Percentiles rank a stretch among this genome's conserved stretches.
These are phyloP conservation scores for Globisporangium recalcitrans DNA, from an alignment of 352 stramenopile species.

Conservation along the genomic window DNA sequence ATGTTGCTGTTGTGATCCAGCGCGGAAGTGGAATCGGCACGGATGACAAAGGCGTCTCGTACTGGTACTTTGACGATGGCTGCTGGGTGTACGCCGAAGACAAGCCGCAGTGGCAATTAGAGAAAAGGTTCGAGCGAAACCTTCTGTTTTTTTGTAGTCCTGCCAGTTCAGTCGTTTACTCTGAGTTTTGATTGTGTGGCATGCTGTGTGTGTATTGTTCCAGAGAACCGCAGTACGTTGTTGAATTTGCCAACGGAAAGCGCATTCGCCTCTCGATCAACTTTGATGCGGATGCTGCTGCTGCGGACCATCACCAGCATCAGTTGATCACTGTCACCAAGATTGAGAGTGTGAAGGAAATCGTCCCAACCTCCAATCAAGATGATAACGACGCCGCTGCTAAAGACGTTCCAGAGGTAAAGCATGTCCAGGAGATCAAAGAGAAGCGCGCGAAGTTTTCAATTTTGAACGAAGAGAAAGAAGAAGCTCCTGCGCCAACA, in stretches of 20 bases:
- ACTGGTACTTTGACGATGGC: slow-evolving; percentile 85
- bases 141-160: not conserved
- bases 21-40: slow-evolving; percentile 58
- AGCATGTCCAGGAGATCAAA: not conserved
- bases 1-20: slow-evolving; percentile 24
- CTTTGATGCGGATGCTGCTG: slow-evolving; percentile 29
- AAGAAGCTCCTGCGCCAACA: not conserved
- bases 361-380: slow-evolving; percentile 1
- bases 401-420: not conserved
- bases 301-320: not conserved
- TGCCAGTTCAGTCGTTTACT: not conserved
- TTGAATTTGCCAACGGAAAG: slow-evolving; percentile 75
- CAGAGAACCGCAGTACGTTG: slow-evolving; percentile 43
- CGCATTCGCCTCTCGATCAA: slow-evolving; percentile 76
- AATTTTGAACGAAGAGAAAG: slow-evolving; percentile 10
- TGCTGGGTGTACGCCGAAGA: slow-evolving; percentile 86
- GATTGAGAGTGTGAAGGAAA: slow-evolving; percentile 15
- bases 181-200: not conserved
- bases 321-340: not conserved
- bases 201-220: slow-evolving; percentile 7
- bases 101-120: slow-evolving; percentile 51
- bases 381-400: not conserved
- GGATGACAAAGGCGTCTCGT: slow-evolving; percentile 67
- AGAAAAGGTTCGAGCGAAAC: slow-evolving; percentile 17
- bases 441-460: slow-evolving; percentile 10